Conservation (phyloP, 768 basidiomycete species). For the Tephrocybe sp. region DNA sequence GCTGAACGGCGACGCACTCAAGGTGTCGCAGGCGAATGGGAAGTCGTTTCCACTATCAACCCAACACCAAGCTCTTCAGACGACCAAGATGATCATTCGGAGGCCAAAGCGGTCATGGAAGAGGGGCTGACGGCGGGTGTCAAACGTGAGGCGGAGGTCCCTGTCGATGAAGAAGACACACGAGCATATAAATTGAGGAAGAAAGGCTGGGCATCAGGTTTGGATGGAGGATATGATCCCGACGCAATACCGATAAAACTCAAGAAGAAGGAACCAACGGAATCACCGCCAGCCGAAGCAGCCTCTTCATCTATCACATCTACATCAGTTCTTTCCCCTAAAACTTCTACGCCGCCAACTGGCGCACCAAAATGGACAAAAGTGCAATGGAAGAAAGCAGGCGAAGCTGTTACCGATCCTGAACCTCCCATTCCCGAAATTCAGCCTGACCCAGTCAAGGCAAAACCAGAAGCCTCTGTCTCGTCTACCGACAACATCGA, state of each 20-base stretch:
- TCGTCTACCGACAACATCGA: not conserved
- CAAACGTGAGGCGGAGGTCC: slow-evolving; percentile 38
- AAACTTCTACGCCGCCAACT: slow-evolving; percentile 10
- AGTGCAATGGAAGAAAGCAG: slow-evolving; percentile 31
- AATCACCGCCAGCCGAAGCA: not conserved
- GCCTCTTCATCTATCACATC: too few relatives aligned
- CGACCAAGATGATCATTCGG: slow-evolving; percentile 11
- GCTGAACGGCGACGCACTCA: slow-evolving; percentile 56
- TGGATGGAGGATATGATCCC: slow-evolving; percentile 83
- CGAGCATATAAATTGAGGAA: slow-evolving; percentile 67
- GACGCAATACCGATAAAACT: slow-evolving; percentile 63
- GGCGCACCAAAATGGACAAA: slow-evolving; percentile 33
- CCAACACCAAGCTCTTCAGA: slow-evolving; percentile 20
- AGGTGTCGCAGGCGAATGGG: slow-evolving; percentile 78
- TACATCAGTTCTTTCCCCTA: slow-evolving; percentile 5
- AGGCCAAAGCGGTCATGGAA: slow-evolving; percentile 13
- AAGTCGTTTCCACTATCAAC: slow-evolving; percentile 46
- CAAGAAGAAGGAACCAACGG: slow-evolving; percentile 62
- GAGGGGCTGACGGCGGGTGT: slow-evolving; percentile 21
- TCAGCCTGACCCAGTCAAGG: not conserved
- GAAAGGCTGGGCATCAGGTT: slow-evolving; percentile 54
- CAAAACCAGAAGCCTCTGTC: not conserved
- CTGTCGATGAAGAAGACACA: slow-evolving; percentile 47
- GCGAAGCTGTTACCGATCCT: slow-evolving; percentile 7
- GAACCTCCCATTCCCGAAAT: not conserved